Evolutionary conservation across 768 basidiomycete genomes (phyloP), one percentile per base, ranked within the genome.

Genomic region (Coprinopsis marcescibilis): DNA sequence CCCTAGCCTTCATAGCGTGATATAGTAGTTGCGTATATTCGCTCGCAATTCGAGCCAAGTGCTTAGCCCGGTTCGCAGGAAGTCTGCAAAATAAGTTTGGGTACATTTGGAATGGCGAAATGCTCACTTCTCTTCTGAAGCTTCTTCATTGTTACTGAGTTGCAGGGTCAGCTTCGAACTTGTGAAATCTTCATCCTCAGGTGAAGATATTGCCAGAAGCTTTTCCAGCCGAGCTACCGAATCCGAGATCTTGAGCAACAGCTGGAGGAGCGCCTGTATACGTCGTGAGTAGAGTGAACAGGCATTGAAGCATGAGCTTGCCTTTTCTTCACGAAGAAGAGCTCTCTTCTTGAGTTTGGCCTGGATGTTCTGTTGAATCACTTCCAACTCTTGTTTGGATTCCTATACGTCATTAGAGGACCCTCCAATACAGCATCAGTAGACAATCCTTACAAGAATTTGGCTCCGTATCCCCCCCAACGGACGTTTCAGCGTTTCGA

Each of bases 21-120:
- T 99, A 99, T 20, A 92, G 72, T 15, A 98, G 73, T 59, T 98
- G 94, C 8, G 80, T 88, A 60, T 95, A 98, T 64, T 97, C 96
- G 7, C 81, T 73, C 12, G 93, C 90, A 23, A 94, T 87, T 42
- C 94, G 79, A 10, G 77, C 74, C 12, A 95, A 72, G 60, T 91
- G 88, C 60, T 91, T 89, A 25, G 85, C 82, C 36, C 81, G 74
- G 59, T 78, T 81, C 7, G 76, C 77, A 52, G 72, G 78, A 30
- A 71, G 64, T 58, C 83, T 86, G 57, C 19, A 51, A 38, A 23
- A 55, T 15, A 41, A 52, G 39, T 48, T 37, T 19, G 37, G 14
- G 27, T 10, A 12, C 15, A n/a, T 14, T 20, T 33, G 21, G 34
- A 32, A 36, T 17, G 20, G 20, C 38, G 21, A 43, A 29, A 32